Evolutionary conservation across 306 rosid genomes (phyloP).

Genomic region (Glycine tomentella): DNA sequence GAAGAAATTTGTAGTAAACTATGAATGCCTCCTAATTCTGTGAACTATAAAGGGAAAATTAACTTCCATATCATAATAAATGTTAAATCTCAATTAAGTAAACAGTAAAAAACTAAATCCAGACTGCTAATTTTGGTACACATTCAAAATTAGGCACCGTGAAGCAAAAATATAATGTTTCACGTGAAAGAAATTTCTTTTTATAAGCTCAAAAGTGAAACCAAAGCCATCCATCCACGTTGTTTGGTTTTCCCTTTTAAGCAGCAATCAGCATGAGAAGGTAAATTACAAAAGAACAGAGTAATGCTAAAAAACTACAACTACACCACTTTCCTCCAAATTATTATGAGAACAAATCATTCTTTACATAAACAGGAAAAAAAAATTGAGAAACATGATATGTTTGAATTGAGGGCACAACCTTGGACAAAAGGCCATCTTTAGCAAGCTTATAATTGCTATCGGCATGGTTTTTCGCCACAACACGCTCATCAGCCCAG

Average conservation of each 20-base stretch:
- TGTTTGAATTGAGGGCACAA: conserved; percentile 46
- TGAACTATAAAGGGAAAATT: no score
- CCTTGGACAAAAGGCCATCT: conserved; percentile 87
- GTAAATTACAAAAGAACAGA: conserved; percentile 5
- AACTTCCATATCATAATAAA: no score
- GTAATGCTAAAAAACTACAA: neutral
- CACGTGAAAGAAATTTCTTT: conserved; percentile 17
- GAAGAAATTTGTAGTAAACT: no score
- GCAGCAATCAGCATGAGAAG: conserved; percentile 26
- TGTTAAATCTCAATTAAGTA: no score
- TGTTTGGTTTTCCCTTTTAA: conserved; percentile 16
- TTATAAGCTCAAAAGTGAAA: conserved; percentile 10
- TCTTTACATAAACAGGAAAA: conserved; percentile 19
- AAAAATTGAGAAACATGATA: conserved; percentile 36
- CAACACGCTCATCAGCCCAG: conserved; percentile 99
- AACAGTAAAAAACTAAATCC: no score
- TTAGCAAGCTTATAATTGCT: conserved; percentile 98
- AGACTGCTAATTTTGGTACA: neutral
- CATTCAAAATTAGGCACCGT: conserved; percentile 27
- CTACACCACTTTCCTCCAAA: conserved; percentile 8
- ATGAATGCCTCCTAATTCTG: no score
- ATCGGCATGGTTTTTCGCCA: conserved; percentile 84
- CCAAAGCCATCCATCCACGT: neutral
- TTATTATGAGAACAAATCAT: conserved; percentile 29
- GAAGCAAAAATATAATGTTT: conserved; percentile 22